A percentile compares a stretch with the other conserved stretches of the same genome.
phyloP scores from a whole-genome alignment of 1,284 basidiomycete species.

The Bondarzewia mesenterica region DNA sequence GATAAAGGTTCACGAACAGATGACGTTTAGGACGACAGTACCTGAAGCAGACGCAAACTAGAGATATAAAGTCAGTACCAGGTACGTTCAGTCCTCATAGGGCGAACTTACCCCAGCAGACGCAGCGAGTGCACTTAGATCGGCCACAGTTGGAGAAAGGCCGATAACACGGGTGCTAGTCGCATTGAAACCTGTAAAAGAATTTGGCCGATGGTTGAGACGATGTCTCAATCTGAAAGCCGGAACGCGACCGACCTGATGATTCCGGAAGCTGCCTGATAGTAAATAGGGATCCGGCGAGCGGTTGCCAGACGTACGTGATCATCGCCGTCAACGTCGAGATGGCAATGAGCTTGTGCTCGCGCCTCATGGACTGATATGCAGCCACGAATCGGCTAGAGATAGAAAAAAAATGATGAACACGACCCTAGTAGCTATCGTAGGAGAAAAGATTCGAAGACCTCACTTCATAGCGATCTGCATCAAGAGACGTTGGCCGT shows the following conservation, averaged over 20 bases:
- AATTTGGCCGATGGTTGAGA: too few relatives aligned
- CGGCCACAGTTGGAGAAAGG: slow-evolving; percentile 31
- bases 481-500: slow-evolving; percentile 1
- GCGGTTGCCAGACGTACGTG: slow-evolving; percentile 41
- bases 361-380: slow-evolving; percentile 15
- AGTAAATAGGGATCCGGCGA: slow-evolving; percentile 51
- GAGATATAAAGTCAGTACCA: not conserved
- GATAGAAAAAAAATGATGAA: not conserved
- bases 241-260: slow-evolving; percentile 26
- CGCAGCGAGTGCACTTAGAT: slow-evolving; percentile 45
- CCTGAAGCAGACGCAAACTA: slow-evolving; percentile 38
- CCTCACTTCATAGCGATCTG: slow-evolving; percentile 28
- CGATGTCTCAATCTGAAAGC: too few relatives aligned
- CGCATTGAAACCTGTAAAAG: slow-evolving; percentile 25
- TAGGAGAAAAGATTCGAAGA: slow-evolving; percentile 14
- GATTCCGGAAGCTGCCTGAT: slow-evolving; percentile 31
- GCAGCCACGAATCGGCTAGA: slow-evolving; percentile 1
- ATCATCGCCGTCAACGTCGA: slow-evolving; percentile 36
- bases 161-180: slow-evolving; percentile 33
- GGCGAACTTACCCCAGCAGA: slow-evolving; percentile 42
- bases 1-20: slow-evolving; percentile 4
- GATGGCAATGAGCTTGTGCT: slow-evolving; percentile 41
- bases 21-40: slow-evolving; percentile 10
- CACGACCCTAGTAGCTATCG: not conserved
- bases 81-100: slow-evolving; percentile 1